A percentile compares a stretch with the other conserved stretches of the same genome.
phyloP scores from a whole-genome alignment of 2,329 filamentous ascomycete species.

The Sporothrix brasiliensis region DNA sequence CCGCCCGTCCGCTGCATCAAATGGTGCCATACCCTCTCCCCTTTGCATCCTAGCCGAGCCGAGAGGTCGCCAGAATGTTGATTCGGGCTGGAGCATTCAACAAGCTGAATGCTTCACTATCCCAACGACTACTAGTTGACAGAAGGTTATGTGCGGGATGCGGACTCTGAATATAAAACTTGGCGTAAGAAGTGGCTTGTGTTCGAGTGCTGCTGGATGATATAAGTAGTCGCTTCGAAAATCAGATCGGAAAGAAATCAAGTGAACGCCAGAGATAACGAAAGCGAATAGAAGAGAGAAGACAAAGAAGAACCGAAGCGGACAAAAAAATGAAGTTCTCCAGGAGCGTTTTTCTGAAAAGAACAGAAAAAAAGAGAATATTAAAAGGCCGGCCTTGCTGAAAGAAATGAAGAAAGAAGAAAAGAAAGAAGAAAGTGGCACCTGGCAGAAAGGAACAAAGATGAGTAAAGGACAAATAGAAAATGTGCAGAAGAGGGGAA shows the following conservation, averaged over 20 bases:
- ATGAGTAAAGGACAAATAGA: slow-evolving; percentile 29
- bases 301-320: neutral
- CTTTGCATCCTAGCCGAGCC: slow-evolving; percentile 36
- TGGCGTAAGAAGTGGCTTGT: neutral
- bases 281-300: slow-evolving; percentile 5
- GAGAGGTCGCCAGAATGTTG: slow-evolving; percentile 35
- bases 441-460: slow-evolving; percentile 9
- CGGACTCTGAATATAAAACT: neutral
- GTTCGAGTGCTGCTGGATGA: neutral
- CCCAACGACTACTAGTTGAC: slow-evolving; percentile 26
- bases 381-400: slow-evolving; percentile 39
- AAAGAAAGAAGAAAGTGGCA: slow-evolving; percentile 31
- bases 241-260: neutral
- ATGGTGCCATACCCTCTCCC: slow-evolving; percentile 41
- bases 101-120: slow-evolving; percentile 33
- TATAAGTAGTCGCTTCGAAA: neutral
- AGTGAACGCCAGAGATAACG: neutral
- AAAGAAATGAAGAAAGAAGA: slow-evolving; percentile 9
- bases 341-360: slow-evolving; percentile 37
- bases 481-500: slow-evolving; percentile 26
- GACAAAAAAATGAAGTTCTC: slow-evolving; percentile 27
- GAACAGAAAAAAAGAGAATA: slow-evolving; percentile 33
- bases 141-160: neutral
- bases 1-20: slow-evolving; percentile 26
- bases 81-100: slow-evolving; percentile 31